phyloP scores from a whole-genome alignment of 257 asterid genomes.

The Solanum peruvianum region DNA sequence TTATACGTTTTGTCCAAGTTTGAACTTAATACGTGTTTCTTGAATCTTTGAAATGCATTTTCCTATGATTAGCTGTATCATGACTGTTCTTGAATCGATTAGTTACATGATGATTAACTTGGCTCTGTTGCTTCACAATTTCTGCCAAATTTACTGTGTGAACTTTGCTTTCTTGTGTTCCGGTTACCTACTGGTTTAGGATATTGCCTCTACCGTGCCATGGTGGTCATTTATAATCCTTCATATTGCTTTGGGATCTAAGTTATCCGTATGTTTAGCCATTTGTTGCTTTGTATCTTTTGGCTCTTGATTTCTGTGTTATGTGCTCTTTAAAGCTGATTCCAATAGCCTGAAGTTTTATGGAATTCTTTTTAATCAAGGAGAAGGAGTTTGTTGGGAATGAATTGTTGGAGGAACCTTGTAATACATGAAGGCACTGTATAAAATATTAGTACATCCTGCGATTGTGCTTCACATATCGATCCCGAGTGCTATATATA shows the following conservation, averaged over 20 bases:
- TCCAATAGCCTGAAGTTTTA: neutral
- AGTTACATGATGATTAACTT: neutral
- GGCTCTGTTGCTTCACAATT: neutral
- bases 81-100: neutral
- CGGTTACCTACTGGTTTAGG: neutral
- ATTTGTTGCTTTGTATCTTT: neutral
- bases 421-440: neutral
- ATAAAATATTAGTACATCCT: neutral
- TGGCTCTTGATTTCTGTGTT: neutral
- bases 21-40: neutral
- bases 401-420: neutral
- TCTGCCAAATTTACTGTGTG: neutral
- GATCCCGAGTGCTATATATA: neutral
- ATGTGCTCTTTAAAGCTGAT: neutral
- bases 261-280: neutral
- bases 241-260: neutral
- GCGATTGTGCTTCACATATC: neutral
- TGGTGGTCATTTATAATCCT: neutral
- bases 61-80: neutral
- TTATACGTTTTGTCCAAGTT: neutral
- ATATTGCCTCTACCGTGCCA: too few relatives aligned
- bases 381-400: neutral
- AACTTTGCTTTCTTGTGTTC: neutral
- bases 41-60: neutral
- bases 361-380: neutral